Conservation (phyloP, 352 stramenopile species). For the Aphanomyces euteiches region DNA sequence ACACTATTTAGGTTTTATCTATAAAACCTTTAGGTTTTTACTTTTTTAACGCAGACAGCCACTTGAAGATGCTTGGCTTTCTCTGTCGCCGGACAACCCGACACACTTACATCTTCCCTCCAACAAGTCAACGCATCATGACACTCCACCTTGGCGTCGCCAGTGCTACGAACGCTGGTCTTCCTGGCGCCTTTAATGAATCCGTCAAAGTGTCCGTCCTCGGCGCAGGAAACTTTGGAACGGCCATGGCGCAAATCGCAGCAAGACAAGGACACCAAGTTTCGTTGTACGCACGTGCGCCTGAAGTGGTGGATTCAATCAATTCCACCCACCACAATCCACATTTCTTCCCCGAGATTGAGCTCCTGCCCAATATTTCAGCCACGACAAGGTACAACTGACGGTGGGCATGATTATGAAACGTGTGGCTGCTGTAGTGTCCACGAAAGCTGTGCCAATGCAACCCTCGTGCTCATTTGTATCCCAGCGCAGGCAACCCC, state of each 20-base stretch:
- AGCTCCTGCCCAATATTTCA: conserved; percentile 71
- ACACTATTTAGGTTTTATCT: no score
- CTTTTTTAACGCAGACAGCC: no score
- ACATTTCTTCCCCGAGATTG: conserved; percentile 86
- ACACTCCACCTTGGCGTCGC: conserved; percentile 27
- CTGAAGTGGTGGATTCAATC: conserved; percentile 85
- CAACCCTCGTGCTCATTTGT: conserved; percentile 93
- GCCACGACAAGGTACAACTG: conserved; percentile 73
- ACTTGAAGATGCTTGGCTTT: no score
- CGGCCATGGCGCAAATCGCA: conserved; percentile 92
- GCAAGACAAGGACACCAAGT: conserved; percentile 88
- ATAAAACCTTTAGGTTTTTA: no score
- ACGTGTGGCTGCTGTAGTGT: conserved; percentile 36
- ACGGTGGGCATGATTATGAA: background rate
- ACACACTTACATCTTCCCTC: no score
- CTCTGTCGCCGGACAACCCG: no score
- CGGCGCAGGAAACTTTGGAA: conserved; percentile 93
- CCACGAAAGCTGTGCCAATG: conserved; percentile 76
- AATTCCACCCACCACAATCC: conserved; percentile 90
- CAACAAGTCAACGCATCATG: background rate
- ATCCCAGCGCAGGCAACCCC: conserved; percentile 94
- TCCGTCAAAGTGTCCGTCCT: conserved; percentile 85
- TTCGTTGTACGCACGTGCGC: conserved; percentile 87
- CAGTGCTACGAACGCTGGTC: conserved; percentile 47
- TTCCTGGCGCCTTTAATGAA: conserved; percentile 68